phyloP scores from a whole-genome alignment of 768 basidiomycete species.

The Leccinum arenicola region DNA sequence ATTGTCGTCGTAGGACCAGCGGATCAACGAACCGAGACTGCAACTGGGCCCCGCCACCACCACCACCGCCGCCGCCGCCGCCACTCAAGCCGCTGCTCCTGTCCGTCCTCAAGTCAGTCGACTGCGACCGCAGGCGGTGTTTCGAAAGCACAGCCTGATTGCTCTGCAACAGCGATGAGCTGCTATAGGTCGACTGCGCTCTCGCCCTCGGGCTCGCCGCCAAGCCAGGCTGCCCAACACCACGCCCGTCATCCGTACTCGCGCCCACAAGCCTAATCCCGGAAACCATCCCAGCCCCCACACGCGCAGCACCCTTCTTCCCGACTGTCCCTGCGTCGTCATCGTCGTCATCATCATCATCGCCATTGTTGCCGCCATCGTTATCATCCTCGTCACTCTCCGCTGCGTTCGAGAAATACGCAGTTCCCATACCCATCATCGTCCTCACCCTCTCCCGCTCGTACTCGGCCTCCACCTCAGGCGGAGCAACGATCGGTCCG shows the following conservation, averaged over 20 bases:
- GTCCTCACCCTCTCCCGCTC: conserved; percentile 26
- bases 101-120: conserved; percentile 32
- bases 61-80: background rate
- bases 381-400: conserved; percentile 33
- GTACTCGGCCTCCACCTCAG: conserved; percentile 27
- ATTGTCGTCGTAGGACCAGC: conserved; percentile 64
- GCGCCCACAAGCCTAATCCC: conserved; percentile 29
- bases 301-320: conserved; percentile 38
- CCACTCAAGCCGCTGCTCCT: conserved; percentile 1
- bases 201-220: conserved; percentile 36
- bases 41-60: conserved; percentile 7
- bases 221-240: conserved; percentile 8
- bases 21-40: conserved; percentile 71
- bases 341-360: background rate
- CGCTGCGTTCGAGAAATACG: conserved; percentile 42
- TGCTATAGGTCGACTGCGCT: conserved; percentile 59
- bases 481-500: conserved; percentile 54
- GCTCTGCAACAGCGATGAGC: conserved; percentile 28
- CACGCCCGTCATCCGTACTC: conserved; percentile 17
- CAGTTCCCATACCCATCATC: conserved; percentile 40
- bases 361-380: conserved; percentile 24
- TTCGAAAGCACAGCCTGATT: conserved; percentile 25
- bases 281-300: conserved; percentile 25
- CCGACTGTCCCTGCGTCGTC: conserved; percentile 51
- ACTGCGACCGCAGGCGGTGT: conserved; percentile 38